Evolutionary conservation across 1,284 basidiomycete species (phyloP), one percentile per base, ranked within the genome.

Genomic region (Cutaneotrichosporon sp.): DNA sequence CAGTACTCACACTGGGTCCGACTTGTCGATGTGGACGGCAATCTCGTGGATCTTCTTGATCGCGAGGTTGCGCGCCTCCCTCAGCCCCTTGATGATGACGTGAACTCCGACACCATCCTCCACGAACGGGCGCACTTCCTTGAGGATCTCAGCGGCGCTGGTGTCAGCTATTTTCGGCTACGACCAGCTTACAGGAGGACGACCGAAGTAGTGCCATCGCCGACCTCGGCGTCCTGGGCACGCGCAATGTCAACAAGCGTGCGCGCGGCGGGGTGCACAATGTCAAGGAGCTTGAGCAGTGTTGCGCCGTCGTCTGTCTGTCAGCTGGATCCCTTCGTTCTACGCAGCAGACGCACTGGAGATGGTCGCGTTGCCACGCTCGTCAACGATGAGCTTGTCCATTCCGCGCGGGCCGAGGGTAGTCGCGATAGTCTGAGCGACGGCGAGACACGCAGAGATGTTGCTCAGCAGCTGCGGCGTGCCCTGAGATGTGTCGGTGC

Each of bases 331-430:
- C 31, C 31, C 31, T 9, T 8, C 16, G 16, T 4, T 18, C 31
- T 1, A 30, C 26, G 26, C 10, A 16, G n/a, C 6, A 2, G 1
- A 70, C 79, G 64, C 66, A 81, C 80, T 96, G 32, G 95, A 97
- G 78, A 99, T 99, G 82, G 97, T 95, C 18, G 96, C 92, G 70
- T 96, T 89, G 61, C 96, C 95, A 63, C 93, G 88, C 70, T 92
- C 89, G 69, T 88, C 89, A 2, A 96, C 91, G 70, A 95, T 81
- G 63, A 99, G 85, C 81, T 98, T 99, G 83, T 98, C 96, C 95
- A 98, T 98, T 67, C 97, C 97, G 67, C 97, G 86, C 16, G 97
- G 97, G 18, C 97, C 97, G n/a, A 99, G 87, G 36, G 97, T 99
- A 62, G 89, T 94, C 16, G 97, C 87, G 64, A 97, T 86, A 1